Base-by-base conservation (phyloP, 225 moss, liverwort and hornwort species). In the Pseudisothecium myosuroides region DNA sequence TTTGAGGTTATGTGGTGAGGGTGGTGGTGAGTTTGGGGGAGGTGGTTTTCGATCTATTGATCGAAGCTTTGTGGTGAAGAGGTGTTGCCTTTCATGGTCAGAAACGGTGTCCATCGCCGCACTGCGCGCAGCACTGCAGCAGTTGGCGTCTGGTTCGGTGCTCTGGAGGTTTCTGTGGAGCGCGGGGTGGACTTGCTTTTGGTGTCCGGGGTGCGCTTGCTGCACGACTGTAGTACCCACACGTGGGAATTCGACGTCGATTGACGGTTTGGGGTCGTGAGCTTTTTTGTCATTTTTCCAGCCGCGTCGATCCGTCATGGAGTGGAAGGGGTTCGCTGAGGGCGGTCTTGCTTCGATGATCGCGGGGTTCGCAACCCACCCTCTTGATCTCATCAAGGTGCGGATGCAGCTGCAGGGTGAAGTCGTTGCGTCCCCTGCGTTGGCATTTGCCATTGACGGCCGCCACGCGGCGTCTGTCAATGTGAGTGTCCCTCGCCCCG, bases 361-460 rank as follows among this genome's bases (percentile, higher is more conserved):
- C 11, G 97, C 97, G 0, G 97, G 96, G 34, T 93, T 95, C 11
- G 96, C 91, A 1, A 98, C 97, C 17, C 97, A 98, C 77, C 97
- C 97, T 23, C 83, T 98, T 58, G 97, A 98, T 83, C 89, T 98
- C 55, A 96, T 98, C 79, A 98, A 98, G 87, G 97, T 98, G 77
- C 94, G 97, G 58, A 96, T 98, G 97, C 97, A 98, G 92, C 91
- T 98, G 58, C 95, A 96, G 80, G 97, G 96, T 11, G 93, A 93
- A 45, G 82, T 89, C 29, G 75, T 89, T 2, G 83, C 88, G 0
- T 86, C 90, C 14, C 93, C 95, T 9, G 83, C 93, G 12, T 67
- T 97, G 7, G 91, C 95, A 10, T 87, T 91, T 15, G 92, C 94
- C 9, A n/a, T 90, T 3, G 94, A 94, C 23, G 91, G 93, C 1